Evolutionary conservation across 495 filamentous ascomycete genomes (phyloP).

Genomic region (Neurospora sp.): DNA sequence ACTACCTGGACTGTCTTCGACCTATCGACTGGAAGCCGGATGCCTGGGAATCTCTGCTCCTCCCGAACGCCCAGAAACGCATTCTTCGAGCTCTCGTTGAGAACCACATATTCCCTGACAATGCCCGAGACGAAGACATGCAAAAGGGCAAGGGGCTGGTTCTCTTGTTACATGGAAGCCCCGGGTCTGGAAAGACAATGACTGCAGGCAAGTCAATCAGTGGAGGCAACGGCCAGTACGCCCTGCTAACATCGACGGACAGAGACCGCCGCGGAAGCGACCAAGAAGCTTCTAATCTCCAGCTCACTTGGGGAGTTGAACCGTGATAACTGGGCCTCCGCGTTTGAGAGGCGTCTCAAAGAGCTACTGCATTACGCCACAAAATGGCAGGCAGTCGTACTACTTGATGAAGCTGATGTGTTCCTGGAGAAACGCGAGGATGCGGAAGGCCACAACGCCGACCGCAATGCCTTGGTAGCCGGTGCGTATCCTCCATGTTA

Average conservation of each 20-base stretch:
- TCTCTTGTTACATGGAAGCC: conserved; percentile 34
- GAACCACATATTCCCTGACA: conserved; percentile 41
- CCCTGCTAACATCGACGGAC: too few relatives aligned
- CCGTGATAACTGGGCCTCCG: conserved; percentile 18
- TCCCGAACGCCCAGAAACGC: conserved; percentile 67
- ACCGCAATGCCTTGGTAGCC: conserved; percentile 31
- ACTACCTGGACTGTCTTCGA: conserved; percentile 46
- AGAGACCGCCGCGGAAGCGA: not conserved
- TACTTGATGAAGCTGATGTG: conserved; percentile 52
- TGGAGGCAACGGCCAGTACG: too few relatives aligned
- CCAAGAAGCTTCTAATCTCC: conserved; percentile 1
- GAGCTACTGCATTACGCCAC: conserved; percentile 77
- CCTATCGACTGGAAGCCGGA: conserved; percentile 66
- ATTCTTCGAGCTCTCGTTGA: conserved; percentile 75
- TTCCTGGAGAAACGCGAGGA: conserved; percentile 3
- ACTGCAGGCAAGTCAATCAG: conserved; percentile 32
- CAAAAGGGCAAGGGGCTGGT: conserved; percentile 50
- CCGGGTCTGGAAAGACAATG: conserved; percentile 43
- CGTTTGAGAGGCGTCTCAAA: conserved; percentile 61
- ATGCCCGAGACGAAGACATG: conserved; percentile 59
- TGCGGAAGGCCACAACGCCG: not conserved
- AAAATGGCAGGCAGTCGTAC: conserved; percentile 65
- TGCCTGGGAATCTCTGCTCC: conserved; percentile 66
- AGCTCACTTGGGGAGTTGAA: not conserved
- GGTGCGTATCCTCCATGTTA: not conserved